Evolutionary conservation across 192 early-diverging fungal species (phyloP).

Genomic region (Chytriomyces hyalinus): DNA sequence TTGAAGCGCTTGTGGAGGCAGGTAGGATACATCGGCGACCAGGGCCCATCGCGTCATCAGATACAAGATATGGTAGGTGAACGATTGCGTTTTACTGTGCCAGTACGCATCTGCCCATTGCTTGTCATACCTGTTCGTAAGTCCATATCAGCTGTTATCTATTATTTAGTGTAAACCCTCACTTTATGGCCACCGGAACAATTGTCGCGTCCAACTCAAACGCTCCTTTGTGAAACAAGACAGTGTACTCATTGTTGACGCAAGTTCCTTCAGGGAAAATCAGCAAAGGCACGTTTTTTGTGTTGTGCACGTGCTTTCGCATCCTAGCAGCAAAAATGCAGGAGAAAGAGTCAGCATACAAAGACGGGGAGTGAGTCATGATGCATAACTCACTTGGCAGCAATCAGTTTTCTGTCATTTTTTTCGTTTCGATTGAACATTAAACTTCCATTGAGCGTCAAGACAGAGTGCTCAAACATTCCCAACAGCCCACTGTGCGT

Average conservation of each 20-base stretch:
- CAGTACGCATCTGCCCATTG: conserved; percentile 62
- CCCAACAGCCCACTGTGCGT: conserved; percentile 54
- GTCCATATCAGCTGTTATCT: neutral
- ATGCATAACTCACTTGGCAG: conserved; percentile 46
- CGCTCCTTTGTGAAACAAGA: conserved; percentile 66
- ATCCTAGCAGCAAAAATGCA: conserved; percentile 39
- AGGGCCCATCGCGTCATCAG: conserved; percentile 65
- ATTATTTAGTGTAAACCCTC: neutral
- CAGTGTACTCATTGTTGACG: conserved; percentile 65
- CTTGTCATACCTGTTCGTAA: conserved; percentile 52
- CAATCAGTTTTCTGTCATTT: conserved; percentile 53
- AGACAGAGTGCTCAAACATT: conserved; percentile 54
- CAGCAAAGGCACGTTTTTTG: conserved; percentile 49
- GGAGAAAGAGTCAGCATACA: conserved; percentile 2
- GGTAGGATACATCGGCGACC: conserved; percentile 61
- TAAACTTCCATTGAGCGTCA: conserved; percentile 55
- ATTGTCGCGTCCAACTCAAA: conserved; percentile 59
- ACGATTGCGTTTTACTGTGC: conserved; percentile 59
- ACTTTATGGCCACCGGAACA: conserved; percentile 60
- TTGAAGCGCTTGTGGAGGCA: conserved; percentile 46
- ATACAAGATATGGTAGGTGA: conserved; percentile 59
- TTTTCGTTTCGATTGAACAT: conserved; percentile 62
- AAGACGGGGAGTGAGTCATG: neutral
- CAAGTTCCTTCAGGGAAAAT: conserved; percentile 67
- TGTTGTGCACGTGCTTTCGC: conserved; percentile 51